These are phyloP conservation scores for Candida cerambycidarum DNA, from an alignment of 805 yeast species.

Conservation along the genomic window DNA sequence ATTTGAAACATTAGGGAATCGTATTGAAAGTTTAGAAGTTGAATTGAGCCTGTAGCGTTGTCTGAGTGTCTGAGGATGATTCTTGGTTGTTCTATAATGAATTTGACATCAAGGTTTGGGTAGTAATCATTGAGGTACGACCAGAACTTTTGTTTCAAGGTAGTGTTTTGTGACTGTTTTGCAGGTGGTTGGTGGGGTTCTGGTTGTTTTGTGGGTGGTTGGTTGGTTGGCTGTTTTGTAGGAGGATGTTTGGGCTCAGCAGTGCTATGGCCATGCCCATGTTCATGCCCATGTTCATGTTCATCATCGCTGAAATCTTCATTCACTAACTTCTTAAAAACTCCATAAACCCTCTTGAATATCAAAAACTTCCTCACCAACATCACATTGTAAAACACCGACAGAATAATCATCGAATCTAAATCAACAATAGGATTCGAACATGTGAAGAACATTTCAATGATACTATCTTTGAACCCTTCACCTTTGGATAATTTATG, in stretches of 20 bases:
- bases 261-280: constrained; percentile 3
- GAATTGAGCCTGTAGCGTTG: constrained; percentile 9
- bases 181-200: too few species aligned
- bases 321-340: constrained; percentile 6
- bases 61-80: constrained; percentile 21
- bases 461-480: constrained; percentile 37
- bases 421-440: constrained; percentile 41
- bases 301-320: constrained; percentile 7
- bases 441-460: constrained; percentile 38
- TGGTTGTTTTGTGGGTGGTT: too few species aligned
- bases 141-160: constrained; percentile 18
- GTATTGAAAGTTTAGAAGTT: constrained; percentile 32
- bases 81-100: constrained; percentile 35
- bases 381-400: constrained; percentile 33
- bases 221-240: too few species aligned
- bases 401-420: constrained; percentile 30
- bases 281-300: neutral
- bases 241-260: too few species aligned
- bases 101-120: constrained; percentile 30
- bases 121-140: constrained; percentile 30
- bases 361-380: constrained; percentile 27
- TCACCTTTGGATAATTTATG: constrained; percentile 31
- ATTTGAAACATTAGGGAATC: constrained; percentile 36
- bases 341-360: constrained; percentile 18
- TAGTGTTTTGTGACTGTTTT: too few species aligned